Percentiles rank a stretch among this genome's conserved stretches.
Conservation (phyloP, 108 stramenopile genomes). For the Fistulifera pelliculosa region DNA sequence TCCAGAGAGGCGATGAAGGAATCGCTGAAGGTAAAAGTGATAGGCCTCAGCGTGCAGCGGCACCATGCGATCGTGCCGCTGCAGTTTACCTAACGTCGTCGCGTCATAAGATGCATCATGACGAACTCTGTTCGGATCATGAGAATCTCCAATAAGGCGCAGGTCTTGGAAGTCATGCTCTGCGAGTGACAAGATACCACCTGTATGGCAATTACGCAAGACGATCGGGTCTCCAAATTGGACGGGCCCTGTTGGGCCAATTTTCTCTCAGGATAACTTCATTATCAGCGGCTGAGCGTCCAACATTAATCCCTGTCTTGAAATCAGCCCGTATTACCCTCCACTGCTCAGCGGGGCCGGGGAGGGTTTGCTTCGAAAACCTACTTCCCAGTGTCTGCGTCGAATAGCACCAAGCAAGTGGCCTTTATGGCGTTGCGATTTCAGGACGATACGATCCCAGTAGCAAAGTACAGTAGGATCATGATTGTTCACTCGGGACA, state of each 20-base stretch:
- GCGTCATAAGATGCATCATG: conserved; percentile 13
- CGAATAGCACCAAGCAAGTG: no score
- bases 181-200: conserved; percentile 50
- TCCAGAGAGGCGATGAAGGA: not conserved
- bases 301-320: no score
- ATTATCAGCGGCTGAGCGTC: no score
- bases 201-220: conserved; percentile 48
- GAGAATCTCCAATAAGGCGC: conserved; percentile 18
- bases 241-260: conserved; percentile 17
- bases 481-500: no score
- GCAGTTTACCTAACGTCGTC: conserved; percentile 1
- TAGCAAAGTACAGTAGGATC: no score
- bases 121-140: conserved; percentile 12
- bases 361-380: no score
- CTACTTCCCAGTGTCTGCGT: no score
- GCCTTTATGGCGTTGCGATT: no score
- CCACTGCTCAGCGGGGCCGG: not conserved
- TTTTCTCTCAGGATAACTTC: not conserved
- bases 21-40: not conserved
- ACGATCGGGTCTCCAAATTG: conserved; percentile 53
- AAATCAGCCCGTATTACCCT: no score
- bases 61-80: not conserved
- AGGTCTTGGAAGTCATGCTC: conserved; percentile 1
- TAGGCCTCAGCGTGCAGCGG: not conserved
- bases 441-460: no score